Evolutionary conservation across 164 flowering plant species (phyloP).

Genomic region (Nymphaea colorata): DNA sequence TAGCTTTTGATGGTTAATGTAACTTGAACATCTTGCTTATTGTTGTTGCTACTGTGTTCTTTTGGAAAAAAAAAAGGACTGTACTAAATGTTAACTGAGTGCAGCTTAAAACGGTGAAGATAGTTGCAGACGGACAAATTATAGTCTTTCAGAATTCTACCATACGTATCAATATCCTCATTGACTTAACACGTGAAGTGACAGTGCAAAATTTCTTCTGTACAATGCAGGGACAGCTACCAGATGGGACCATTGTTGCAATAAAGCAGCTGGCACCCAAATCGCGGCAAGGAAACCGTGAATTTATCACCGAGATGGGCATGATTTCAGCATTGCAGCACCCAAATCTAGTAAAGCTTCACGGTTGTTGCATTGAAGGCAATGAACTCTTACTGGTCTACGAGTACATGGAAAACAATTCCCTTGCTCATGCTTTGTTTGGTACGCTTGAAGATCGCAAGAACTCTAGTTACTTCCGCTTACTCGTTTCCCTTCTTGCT

Average conservation of each 20-base stretch:
- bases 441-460: conserved; percentile 15
- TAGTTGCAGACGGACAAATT: too few species aligned
- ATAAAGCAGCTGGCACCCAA: conserved; percentile 77
- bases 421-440: conserved; percentile 56
- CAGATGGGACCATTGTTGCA: conserved; percentile 64
- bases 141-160: too few species aligned
- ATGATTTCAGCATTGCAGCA: conserved; percentile 77
- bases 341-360: conserved; percentile 69
- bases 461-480: background rate
- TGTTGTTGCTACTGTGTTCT: too few species aligned
- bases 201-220: background rate
- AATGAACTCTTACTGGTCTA: conserved; percentile 50
- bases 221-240: conserved; percentile 37
- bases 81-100: too few species aligned
- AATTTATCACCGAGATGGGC: conserved; percentile 75
- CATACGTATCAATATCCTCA: too few species aligned
- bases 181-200: too few species aligned
- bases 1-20: too few species aligned
- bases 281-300: conserved; percentile 80
- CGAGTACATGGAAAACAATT: conserved; percentile 78
- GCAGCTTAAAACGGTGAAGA: too few species aligned
- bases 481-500: background rate
- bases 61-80: too few species aligned
- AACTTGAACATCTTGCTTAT: too few species aligned
- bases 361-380: conserved; percentile 73